Evolutionary conservation across 176 grass and related monocot genomes (phyloP).

Genomic region (Bolboschoenus planiculmis): DNA sequence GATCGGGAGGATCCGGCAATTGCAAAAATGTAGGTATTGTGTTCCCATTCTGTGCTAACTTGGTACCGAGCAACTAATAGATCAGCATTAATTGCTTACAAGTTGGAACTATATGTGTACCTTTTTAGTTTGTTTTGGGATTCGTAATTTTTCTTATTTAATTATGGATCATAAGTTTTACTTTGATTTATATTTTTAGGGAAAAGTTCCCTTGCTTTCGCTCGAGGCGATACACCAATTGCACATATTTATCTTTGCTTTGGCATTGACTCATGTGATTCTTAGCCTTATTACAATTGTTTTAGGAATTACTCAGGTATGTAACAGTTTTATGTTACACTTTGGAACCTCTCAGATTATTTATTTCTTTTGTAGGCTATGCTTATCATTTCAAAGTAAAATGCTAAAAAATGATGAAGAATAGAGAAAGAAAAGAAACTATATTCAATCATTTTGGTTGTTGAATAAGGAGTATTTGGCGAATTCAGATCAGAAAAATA

Average conservation of each 20-base stretch:
- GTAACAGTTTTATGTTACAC: not conserved
- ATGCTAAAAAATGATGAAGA: not conserved
- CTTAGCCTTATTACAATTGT: conserved; percentile 56
- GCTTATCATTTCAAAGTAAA: not conserved
- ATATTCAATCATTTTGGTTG: not conserved
- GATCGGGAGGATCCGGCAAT: not conserved
- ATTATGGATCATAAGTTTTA: not conserved
- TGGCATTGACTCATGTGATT: conserved; percentile 70
- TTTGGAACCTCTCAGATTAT: not conserved
- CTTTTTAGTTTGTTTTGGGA: too few relatives aligned
- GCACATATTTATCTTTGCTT: conserved; percentile 87
- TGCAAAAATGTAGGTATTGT: conserved; percentile 22
- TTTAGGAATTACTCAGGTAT: conserved; percentile 63
- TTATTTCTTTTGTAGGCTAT: not conserved
- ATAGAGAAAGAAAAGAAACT: not conserved
- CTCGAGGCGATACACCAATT: conserved; percentile 59
- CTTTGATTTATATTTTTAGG: conserved; percentile 21
- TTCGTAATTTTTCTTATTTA: not conserved
- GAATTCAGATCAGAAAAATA: not conserved
- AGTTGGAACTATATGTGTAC: not conserved
- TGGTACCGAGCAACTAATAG: not conserved
- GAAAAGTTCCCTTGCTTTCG: conserved; percentile 63
- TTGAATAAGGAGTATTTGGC: not conserved
- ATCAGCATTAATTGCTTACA: not conserved
- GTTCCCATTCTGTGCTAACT: not conserved